Base-by-base conservation (phyloP, 768 basidiomycete species). In the Cyclocybe aegerita region DNA sequence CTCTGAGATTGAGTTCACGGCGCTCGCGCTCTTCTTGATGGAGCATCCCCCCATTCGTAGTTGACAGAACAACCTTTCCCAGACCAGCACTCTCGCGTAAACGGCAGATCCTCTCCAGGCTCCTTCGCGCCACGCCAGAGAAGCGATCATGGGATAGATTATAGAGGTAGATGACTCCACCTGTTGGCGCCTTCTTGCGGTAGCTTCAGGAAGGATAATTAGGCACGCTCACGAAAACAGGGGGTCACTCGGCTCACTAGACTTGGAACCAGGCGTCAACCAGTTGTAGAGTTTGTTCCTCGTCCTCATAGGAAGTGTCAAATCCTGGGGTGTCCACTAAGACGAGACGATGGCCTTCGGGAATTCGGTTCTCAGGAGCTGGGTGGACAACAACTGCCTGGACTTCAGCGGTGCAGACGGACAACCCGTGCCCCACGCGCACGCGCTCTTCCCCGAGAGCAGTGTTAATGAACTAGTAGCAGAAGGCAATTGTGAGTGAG, bases 381-480 rank as follows among this genome's bases (percentile, higher is more conserved):
- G 43, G 33, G 14, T 9, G 7, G 39, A 31, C 29, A 30, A 40
- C 29, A 14, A 39, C 48, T 5, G 16, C 39, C 9, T 11, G 12
- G 23, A 35, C 23, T 7, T 46, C 41, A 9, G 31, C 37, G 1
- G 50, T 52, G 23, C 55, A 52, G 16, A 44, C 14, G 9, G 32
- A 32, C 30, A 56, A 46, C 3, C 31, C 36, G 14, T 46, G 36
- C 15, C 48, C 47, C 12, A 52, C 48, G 29, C 33, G 9, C 43
- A 53, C 23, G 5, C n/a, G 23, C 9, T 44, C 38, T 37, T 47
- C 30, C n/a, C 35, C 44, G 7, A 53, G 9, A 31, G 42, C 38
- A 29, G 35, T n/a, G 33, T 56, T 56, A 14, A 56, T 53, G 16
- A 56, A 56, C 55, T 56, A 39, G 1, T n/a, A 16, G 35, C 9